Base-by-base conservation (phyloP, 768 basidiomycete genomes). In the Auricularia sp. region DNA sequence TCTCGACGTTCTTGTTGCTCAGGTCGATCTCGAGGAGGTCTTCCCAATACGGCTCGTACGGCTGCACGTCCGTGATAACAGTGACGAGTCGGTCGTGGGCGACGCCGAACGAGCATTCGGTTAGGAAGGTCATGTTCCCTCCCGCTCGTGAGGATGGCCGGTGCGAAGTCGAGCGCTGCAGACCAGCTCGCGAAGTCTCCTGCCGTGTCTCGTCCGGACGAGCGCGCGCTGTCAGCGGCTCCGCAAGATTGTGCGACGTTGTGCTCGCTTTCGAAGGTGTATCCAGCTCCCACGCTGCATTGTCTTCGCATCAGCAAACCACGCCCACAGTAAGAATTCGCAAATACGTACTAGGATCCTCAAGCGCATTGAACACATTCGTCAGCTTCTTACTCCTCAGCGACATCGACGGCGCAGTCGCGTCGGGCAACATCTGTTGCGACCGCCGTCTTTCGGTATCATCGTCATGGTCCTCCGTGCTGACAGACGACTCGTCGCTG, bases 41-140 rank as follows among this genome's bases (percentile, higher is more conserved):
- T 70, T 98, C 95, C 97, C 97, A 99, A 72, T 92, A 82, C 29
- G 95, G 94, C 71, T 94, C 92, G 75, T 91, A 97, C 21, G 95
- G 94, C 72, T 94, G 89, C 13, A 94, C 85, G 70, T 98, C 94
- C 54, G 95, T 98, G 71, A 99, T 92, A 70, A 92, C 86, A 73
- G 91, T 85, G 1, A 98, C 89, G 4, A 99, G 83, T 56, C 85
- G 83, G 73, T 98, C 96, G 70, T 92, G 92, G n/a, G 94, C 84
- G 54, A 98, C 87, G 16, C 85, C 93, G 73, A 99, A 99, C 51
- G 95, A 98, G 72, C 95, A 98, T 72, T 98, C 95, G 11, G 96
- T 98, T 68, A 98, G 79, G 78, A 89, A 96, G 0, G 88, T 89
- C 8, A 80, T 82, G 68, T 88, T 79, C 14, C 64, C 68, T 51